Evolutionary conservation across 129 eudicot genomes (phyloP).

Genomic region (Pittosporum tobira): DNA sequence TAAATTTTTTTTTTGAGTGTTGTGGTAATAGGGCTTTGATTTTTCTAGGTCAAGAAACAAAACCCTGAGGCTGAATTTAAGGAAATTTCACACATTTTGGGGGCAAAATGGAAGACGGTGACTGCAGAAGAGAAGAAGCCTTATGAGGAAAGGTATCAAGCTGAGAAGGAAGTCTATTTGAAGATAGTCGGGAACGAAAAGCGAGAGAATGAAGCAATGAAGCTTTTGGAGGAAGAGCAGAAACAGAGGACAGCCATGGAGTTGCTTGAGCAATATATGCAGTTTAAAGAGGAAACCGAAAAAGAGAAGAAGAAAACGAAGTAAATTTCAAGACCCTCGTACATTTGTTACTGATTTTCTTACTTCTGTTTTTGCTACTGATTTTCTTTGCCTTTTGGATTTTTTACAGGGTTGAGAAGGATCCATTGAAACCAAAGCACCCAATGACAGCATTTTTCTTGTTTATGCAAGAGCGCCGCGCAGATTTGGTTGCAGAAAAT

Average conservation of each 20-base stretch:
- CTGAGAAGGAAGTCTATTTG: conserved; percentile 70
- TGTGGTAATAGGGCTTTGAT: background rate
- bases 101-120: conserved; percentile 68
- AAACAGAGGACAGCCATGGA: conserved; percentile 93
- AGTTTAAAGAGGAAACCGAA: conserved; percentile 65
- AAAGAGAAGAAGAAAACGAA: conserved; percentile 59
- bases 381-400: background rate
- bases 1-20: too few species aligned
- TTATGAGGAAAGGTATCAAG: conserved; percentile 75
- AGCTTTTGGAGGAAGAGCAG: conserved; percentile 79
- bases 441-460: conserved; percentile 78
- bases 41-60: conserved; percentile 58
- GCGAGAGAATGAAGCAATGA: conserved; percentile 89
- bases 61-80: conserved; percentile 81
- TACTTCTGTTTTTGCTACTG: background rate
- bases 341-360: background rate
- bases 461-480: conserved; percentile 61
- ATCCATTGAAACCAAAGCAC: conserved; percentile 89
- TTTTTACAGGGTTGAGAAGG: conserved; percentile 69
- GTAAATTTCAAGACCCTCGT: conserved; percentile 25
- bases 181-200: conserved; percentile 68
- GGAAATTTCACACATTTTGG: conserved; percentile 63
- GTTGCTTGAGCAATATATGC: conserved; percentile 82
- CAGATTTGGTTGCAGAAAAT: conserved; percentile 53
- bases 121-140: conserved; percentile 94